Evolutionary conservation across 768 basidiomycete species (phyloP), one percentile per base, ranked within the genome.

Genomic region (Boletellus ananiceps): DNA sequence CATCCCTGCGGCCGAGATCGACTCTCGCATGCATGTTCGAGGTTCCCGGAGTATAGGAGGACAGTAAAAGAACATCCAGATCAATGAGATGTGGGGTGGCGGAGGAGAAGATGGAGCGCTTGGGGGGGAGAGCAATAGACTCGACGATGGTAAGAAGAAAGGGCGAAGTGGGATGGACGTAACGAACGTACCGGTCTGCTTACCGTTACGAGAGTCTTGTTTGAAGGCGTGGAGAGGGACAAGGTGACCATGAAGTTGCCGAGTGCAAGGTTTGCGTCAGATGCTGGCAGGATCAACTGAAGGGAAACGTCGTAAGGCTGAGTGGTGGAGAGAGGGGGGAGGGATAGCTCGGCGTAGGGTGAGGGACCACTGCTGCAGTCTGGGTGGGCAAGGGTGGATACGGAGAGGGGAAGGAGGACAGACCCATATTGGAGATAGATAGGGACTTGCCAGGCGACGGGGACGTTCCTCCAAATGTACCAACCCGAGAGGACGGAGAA

Each of bases 161-260:
- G 14, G 40, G 32, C 31, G n/a, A 18, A 29, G 15, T 29, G 39
- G 0, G 6, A n/a, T 21, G 1, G 31, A 13, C 15, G 40, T 29
- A 33, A 16, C 14, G 9, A 32, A 75, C 84, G 60, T 60, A 91
- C 89, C 11, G 89, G 80, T 53, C 79, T 75, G 52, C 87, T 82
- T 47, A 80, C 71, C 14, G 74, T 68, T 4, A 71, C 66, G 21
- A 93, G 68, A 6, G 87, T 85, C 58, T 75, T 78, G 64, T 90
- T 90, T 15, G 75, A 73, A 25, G 72, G 57, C 0, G 83, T 82
- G 3, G 70, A 72, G 23, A 93, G 67, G 1, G 76, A 81, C 32
- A 92, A 62, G 38, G 73, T 77, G 5, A 81, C 71, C 90, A 93
- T 93, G 66, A 92, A 93, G 64, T 93, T 93, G 36, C 90, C 90